Evolutionary conservation across 1,284 basidiomycete genomes (phyloP), one percentile per base, ranked within the genome.

Genomic region (Ustilago vetiveriae): DNA sequence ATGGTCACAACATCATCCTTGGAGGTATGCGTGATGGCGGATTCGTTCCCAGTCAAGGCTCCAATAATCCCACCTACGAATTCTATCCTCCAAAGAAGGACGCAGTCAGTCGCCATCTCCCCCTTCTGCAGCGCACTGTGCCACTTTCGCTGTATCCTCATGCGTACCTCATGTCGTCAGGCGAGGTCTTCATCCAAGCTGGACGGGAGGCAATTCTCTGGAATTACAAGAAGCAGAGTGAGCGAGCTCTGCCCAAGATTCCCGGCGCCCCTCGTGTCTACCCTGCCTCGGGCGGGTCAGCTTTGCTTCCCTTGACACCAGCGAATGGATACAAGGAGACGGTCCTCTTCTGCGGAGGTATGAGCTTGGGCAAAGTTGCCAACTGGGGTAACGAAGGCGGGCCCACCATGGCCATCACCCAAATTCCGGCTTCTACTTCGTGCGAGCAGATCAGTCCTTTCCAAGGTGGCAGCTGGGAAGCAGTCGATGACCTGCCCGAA

Each of bases 281-380:
- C 50, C 78, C 78, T 16, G 70, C 76, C 19, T 72, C 59, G 32
- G 78, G 67, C 32, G 76, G 69, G n/a, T 58, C 66, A 9, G 72
- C 58, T 6, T 22, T 80, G 49, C 65, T 78, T 19, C 78, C 76
- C 0, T 48, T 80, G 16, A 71, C 47, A 10, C 74, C 78, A 4
- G 55, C 42, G 3, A 50, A 75, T 57, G 63, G 58, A 26, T 80
- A 80, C 65, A 49, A 48, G 37, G 63, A 76, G 63, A 77, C 72
- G 3, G 58, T 80, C 26, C 56, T 80, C 27, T 72, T 76, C 52
- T 80, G 78, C 43, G 78, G 76, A 45, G 78, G 78, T 40, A 75
- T 66, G 60, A 45, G 40, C 19, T 50, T 75, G 8, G 68, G 63
- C 4, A 64, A 71, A 36, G 40, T 33, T 16, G 53, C 46, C 17